A percentile compares a stretch with the other conserved stretches of the same genome.
Conservation (phyloP, 495 filamentous ascomycete genomes). For the Penicillium desertorum region DNA sequence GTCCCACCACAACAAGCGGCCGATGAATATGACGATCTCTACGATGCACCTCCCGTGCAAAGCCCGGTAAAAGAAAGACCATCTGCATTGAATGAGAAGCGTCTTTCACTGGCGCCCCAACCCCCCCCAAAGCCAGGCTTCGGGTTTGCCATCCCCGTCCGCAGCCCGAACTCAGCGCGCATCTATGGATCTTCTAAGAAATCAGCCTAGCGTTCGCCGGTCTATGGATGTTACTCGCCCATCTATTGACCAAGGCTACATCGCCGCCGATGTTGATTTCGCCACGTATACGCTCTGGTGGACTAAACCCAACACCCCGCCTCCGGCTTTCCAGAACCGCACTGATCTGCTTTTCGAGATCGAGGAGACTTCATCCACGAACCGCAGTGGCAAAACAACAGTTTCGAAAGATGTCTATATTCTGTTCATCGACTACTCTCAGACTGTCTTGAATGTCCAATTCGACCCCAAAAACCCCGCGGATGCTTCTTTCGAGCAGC, state of each 20-base stretch:
- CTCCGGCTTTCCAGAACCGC: slow-evolving; percentile 77
- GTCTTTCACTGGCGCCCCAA: slow-evolving; percentile 31
- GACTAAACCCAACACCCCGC: slow-evolving; percentile 67
- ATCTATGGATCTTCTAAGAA: slow-evolving; percentile 67
- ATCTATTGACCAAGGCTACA: slow-evolving; percentile 71
- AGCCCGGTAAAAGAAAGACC: slow-evolving; percentile 39
- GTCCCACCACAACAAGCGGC: slow-evolving; percentile 31
- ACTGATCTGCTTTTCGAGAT: slow-evolving; percentile 80
- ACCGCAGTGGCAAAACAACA: slow-evolving; percentile 64
- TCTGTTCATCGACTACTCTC: slow-evolving; percentile 92
- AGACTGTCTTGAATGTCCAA: slow-evolving; percentile 79
- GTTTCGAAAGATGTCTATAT: slow-evolving; percentile 80
- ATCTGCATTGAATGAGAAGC: slow-evolving; percentile 42
- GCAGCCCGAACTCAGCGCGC: slow-evolving; percentile 52
- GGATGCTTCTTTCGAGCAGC: slow-evolving; percentile 75
- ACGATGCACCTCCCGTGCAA: slow-evolving; percentile 55
- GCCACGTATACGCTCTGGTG: slow-evolving; percentile 75
- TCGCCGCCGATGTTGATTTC: slow-evolving; percentile 85
- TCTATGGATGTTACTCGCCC: slow-evolving; percentile 72
- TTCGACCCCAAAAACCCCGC: slow-evolving; percentile 74
- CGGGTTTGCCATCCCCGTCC: slow-evolving; percentile 47
- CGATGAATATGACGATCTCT: slow-evolving; percentile 51
- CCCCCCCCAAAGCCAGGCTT: slow-evolving; percentile 33
- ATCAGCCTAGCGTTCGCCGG: slow-evolving; percentile 50
- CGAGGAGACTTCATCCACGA: slow-evolving; percentile 70